Base-by-base conservation (phyloP, 140 eudicot genomes). In the Flaveria floridana region DNA sequence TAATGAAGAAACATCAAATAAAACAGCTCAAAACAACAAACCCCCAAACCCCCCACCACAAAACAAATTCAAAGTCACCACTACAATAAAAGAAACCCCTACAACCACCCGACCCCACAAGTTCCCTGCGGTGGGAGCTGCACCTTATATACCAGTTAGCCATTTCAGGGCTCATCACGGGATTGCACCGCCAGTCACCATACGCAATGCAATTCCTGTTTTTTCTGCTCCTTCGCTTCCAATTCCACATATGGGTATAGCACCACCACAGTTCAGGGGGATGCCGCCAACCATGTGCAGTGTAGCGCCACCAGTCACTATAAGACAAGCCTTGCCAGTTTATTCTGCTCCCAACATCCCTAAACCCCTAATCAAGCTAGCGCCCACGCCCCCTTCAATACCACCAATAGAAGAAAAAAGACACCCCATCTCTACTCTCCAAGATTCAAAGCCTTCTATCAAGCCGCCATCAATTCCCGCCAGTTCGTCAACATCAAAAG, bases 141-240 rank as follows among this genome's bases (percentile, higher is more conserved):
- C 90, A 71, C 97, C 97, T 10, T 89, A 89, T 70, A 87, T 89
- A 59, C 96, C 97, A 0, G 79, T 92, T 52, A 70, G 90, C n/a
- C 90, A 84, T 71, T 82, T 83, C 13, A 74, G 85, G 81, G 83
- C 89, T 14, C 91, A 85, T 70, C 87, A 80, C 15, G 86, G 90
- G 21, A 78, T 92, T 2, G 96, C 97, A 11, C 96, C 95, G 1
- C 96, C 95, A 1, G 97, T 92, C 69, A 92, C 96, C 9, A 86
- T 89, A 63, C 82, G 96, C 59, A 86, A 84, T 46, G 84, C 89
- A 6, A 82, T 91, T 47, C 96, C 96, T 62, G 93, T 85, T 48
- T 92, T 84, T 85, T 85, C 97, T 75, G 88, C 97, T 62, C 97
- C 96, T 44, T 87, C 97, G 1, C 85, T 82, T 56, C 86, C 90